A percentile compares a stretch with the other conserved stretches of the same genome.
phyloP scores from a whole-genome alignment of 768 basidiomycete genomes.

The Termitomyces sp. region DNA sequence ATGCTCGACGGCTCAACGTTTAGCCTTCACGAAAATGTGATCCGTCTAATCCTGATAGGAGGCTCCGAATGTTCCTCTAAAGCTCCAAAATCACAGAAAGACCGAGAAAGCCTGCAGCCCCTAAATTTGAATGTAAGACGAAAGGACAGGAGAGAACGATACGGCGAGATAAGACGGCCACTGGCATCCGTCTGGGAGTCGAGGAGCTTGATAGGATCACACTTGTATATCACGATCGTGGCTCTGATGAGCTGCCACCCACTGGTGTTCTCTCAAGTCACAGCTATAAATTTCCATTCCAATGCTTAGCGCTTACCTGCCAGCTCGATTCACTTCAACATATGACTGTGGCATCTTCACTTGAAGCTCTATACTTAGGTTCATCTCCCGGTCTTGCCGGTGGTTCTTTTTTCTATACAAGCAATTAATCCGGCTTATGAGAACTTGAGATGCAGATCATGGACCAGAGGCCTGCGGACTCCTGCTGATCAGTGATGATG shows the following conservation, averaged over 20 bases:
- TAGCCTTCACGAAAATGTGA: not conserved
- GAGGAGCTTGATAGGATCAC: not conserved
- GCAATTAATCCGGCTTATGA: not conserved
- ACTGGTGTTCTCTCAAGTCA: not conserved
- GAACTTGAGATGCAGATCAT: not conserved
- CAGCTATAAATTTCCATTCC: too few relatives aligned
- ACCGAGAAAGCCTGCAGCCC: too few relatives aligned
- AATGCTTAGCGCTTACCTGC: too few relatives aligned
- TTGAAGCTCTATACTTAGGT: too few relatives aligned
- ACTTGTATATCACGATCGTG: not conserved
- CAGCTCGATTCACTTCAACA: too few relatives aligned
- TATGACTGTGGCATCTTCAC: too few relatives aligned
- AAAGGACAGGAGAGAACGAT: not conserved
- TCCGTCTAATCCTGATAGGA: not conserved
- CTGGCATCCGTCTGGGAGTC: not conserved
- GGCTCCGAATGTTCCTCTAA: not conserved
- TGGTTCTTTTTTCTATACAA: too few relatives aligned
- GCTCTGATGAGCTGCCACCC: not conserved
- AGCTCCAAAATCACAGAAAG: not conserved
- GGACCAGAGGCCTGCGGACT: too few relatives aligned
- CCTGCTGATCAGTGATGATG: not conserved
- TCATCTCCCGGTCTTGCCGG: not conserved
- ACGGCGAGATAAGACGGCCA: not conserved
- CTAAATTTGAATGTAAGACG: not conserved
- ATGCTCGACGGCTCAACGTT: not conserved